Percentiles rank a stretch among this genome's conserved stretches.
Conservation (phyloP, 176 grass and related monocot species). For the Echinochloa phyllopogon region DNA sequence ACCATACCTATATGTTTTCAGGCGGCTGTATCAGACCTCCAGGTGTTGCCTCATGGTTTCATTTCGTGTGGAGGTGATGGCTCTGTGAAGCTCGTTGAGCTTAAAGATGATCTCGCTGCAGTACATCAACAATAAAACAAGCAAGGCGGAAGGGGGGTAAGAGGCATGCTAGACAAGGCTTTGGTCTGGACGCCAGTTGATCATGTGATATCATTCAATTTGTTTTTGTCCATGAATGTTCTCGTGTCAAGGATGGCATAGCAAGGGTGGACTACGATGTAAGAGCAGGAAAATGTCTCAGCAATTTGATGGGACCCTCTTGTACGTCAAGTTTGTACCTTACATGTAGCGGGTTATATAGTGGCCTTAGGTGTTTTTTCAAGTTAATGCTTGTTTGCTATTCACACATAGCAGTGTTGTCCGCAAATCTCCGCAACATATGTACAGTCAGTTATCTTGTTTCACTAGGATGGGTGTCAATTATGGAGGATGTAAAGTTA, state of each 20-base stretch:
- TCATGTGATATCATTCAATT: constrained; percentile 25
- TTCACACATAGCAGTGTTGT: not conserved
- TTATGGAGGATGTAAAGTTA: constrained; percentile 30
- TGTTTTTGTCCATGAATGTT: constrained; percentile 3
- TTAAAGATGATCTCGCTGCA: constrained; percentile 59
- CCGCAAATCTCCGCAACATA: constrained; percentile 1
- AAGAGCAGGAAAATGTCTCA: not conserved
- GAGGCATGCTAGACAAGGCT: constrained; percentile 14
- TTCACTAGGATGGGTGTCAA: constrained; percentile 26
- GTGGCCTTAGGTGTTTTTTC: constrained; percentile 5
- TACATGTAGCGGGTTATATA: constrained; percentile 25
- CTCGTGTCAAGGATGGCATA: constrained; percentile 14
- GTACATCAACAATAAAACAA: constrained; percentile 38
- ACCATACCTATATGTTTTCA: constrained; percentile 49
- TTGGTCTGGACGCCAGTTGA: constrained; percentile 12
- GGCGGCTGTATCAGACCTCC: constrained; percentile 90
- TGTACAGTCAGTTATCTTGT: constrained; percentile 26
- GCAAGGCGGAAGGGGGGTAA: constrained; percentile 26
- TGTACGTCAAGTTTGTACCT: constrained; percentile 18
- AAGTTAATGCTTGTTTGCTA: constrained; percentile 7
- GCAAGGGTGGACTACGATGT: constrained; percentile 25
- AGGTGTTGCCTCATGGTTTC: constrained; percentile 80
- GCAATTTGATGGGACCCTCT: constrained; percentile 19
- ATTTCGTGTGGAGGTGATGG: constrained; percentile 94
- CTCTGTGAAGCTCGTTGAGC: constrained; percentile 78